A percentile compares a stretch with the other conserved stretches of the same genome.
Evolutionary conservation across 2,329 filamentous ascomycete species (phyloP).

Genomic region (Cytospora paraplurivora): DNA sequence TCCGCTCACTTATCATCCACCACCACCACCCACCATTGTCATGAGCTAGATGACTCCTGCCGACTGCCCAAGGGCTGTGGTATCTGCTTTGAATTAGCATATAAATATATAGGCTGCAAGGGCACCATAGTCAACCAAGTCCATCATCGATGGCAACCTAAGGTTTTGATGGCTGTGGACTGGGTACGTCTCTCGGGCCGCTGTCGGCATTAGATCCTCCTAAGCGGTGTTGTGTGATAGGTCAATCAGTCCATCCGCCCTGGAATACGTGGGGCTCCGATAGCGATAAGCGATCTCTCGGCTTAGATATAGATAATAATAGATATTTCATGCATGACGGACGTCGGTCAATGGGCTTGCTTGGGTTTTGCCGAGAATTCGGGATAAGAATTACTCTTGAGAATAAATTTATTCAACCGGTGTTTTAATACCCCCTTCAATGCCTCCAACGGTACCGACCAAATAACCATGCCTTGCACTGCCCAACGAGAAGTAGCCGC

Average conservation of each 20-base stretch:
- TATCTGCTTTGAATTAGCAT: too few species aligned
- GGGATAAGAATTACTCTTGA: not conserved
- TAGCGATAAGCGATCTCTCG: slow-evolving; percentile 9
- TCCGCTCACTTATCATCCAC: too few species aligned
- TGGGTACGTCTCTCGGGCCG: not conserved
- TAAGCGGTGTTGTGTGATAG: slow-evolving; percentile 1
- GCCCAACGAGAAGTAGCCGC: slow-evolving; percentile 25
- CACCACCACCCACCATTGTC: too few species aligned
- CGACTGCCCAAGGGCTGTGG: too few species aligned
- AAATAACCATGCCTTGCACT: slow-evolving; percentile 23
- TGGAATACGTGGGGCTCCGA: not conserved
- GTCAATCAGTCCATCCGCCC: not conserved
- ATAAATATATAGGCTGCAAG: too few species aligned
- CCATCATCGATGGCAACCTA: too few species aligned
- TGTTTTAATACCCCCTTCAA: slow-evolving; percentile 2
- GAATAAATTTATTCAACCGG: too few species aligned
- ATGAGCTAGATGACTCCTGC: too few species aligned
- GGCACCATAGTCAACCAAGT: too few species aligned
- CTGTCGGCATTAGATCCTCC: not conserved
- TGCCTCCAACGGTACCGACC: slow-evolving; percentile 18
- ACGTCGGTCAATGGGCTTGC: not conserved
- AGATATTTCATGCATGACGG: slow-evolving; percentile 1
- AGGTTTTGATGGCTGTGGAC: too few species aligned
- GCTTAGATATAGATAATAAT: too few species aligned
- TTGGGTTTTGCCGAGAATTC: not conserved